Percentiles rank a stretch among this genome's conserved stretches.
Conservation (phyloP, 495 filamentous ascomycete species). For the Hyaloscypha hepaticicola region DNA sequence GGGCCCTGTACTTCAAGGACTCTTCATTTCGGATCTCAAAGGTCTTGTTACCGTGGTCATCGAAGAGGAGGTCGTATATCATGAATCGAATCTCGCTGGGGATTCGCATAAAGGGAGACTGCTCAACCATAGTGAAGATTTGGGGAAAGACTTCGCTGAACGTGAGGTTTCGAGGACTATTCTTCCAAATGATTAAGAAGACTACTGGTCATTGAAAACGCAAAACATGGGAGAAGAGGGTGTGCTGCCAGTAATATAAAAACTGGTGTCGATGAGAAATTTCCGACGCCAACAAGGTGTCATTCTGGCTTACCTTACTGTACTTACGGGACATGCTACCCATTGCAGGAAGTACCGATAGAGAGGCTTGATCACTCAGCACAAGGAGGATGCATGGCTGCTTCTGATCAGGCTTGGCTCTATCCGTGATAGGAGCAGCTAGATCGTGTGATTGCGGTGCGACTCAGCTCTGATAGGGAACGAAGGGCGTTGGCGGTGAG, state of each 20-base stretch:
- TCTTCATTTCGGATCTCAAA: slow-evolving; percentile 27
- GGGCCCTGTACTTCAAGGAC: slow-evolving; percentile 16
- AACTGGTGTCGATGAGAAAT: background rate
- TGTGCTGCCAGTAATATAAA: background rate
- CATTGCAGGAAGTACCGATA: background rate
- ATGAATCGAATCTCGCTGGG: slow-evolving; percentile 56
- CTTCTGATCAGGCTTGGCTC: background rate
- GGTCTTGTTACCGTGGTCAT: slow-evolving; percentile 25
- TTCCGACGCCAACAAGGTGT: background rate
- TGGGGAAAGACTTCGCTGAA: no score
- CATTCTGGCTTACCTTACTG: background rate
- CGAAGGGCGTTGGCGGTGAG: background rate
- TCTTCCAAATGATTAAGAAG: background rate
- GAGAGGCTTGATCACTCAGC: slow-evolving; percentile 4
- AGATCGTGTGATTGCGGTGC: background rate
- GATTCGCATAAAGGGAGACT: slow-evolving; percentile 32
- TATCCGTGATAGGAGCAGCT: background rate
- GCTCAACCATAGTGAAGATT: background rate
- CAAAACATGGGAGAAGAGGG: background rate
- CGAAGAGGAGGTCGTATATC: slow-evolving; percentile 50
- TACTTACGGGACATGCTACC: background rate
- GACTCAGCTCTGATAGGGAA: slow-evolving; percentile 1
- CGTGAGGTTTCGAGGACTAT: no score
- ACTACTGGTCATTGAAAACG: background rate
- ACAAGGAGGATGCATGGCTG: background rate